Percentiles rank a stretch among this genome's conserved stretches.
These are phyloP conservation scores for Trichoderma gracile DNA, from an alignment of 2,329 filamentous ascomycete species.

Conservation along the genomic window DNA sequence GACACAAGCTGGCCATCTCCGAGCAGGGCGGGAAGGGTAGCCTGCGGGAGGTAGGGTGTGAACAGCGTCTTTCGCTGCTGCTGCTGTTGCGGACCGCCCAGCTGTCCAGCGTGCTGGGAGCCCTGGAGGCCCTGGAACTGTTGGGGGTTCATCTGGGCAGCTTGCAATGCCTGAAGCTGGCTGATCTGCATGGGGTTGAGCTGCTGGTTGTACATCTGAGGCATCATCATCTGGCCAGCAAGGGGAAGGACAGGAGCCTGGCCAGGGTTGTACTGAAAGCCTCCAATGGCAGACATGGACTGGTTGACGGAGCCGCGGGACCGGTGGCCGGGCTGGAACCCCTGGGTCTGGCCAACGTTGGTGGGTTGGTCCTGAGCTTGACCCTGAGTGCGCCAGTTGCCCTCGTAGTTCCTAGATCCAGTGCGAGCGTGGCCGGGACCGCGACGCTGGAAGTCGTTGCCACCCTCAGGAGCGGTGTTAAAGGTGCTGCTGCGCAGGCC, in stretches of 20 bases:
- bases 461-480: slow-evolving; percentile 50
- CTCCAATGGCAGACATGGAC: slow-evolving; percentile 79
- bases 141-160: slow-evolving; percentile 78
- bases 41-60: slow-evolving; percentile 95
- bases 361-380: slow-evolving; percentile 61
- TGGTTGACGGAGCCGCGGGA: slow-evolving; percentile 80
- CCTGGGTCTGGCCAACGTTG: slow-evolving; percentile 57
- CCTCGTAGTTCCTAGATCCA: slow-evolving; percentile 90
- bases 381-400: slow-evolving; percentile 89
- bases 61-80: slow-evolving; percentile 98
- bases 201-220: slow-evolving; percentile 84
- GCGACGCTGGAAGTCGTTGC: slow-evolving; percentile 68
- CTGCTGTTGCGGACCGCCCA: slow-evolving; percentile 69
- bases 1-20: slow-evolving; percentile 92
- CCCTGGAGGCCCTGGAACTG: slow-evolving; percentile 66
- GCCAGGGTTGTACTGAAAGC: slow-evolving; percentile 79
- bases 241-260: slow-evolving; percentile 88
- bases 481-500: slow-evolving; percentile 65
- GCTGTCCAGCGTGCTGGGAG: slow-evolving; percentile 71
- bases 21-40: slow-evolving; percentile 85
- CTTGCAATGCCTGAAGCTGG: slow-evolving; percentile 90
- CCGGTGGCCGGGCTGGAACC: slow-evolving; percentile 92
- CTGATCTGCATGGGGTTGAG: slow-evolving; percentile 84
- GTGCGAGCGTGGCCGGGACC: slow-evolving; percentile 80
- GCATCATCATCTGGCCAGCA: slow-evolving; percentile 82